Evolutionary conservation across 148 eudicot genomes (phyloP), one percentile per base, ranked within the genome.

Genomic region (Chenopodium suecicum): DNA sequence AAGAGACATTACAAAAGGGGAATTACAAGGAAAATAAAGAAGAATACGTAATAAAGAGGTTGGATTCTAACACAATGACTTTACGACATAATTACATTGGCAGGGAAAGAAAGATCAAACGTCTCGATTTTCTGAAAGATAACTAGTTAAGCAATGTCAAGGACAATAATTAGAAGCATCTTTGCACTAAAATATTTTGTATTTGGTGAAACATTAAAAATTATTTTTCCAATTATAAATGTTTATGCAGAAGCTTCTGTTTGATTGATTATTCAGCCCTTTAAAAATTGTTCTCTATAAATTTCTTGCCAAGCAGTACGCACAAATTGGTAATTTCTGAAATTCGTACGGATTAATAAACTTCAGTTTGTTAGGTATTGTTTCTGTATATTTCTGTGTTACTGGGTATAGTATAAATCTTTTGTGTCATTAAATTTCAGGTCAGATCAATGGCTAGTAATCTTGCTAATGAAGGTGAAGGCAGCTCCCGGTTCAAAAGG

Each of bases 361-460:
- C 62, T 7, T 56, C 62, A 54, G 60, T 54, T 54, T 14, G 62
- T 16, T 56, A 10, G 56, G 12, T 52, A 12, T 56, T 56, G 62
- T 56, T 56, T 56, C 62, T 56, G 62, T 17, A 56, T 56, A 4
- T 17, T 17, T 56, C 1, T 56, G 22, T 56, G 22, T 16, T 56
- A 56, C 16, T 17, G 62, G 6, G 17, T 56, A 13, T 56, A 56
- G 62, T 29, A 67, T 67, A 4, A 67, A 27, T 37, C 31, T 29
- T 67, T 67, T 67, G 37, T 27, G 17, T 27, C 27, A 11, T 16
- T 54, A 27, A n/a, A 5, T 67, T 67, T 67, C 70, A 67, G 79
- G 46, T 46, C 34, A 75, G 64, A 75, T 54, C 65, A 14, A 75
- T 75, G 77, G 77, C 77, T 75, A 29, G 46, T 75, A 7, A 75